Percentiles rank a stretch among this genome's conserved stretches.
phyloP scores from a whole-genome alignment of 345 rosid species.

The Nasturtium officinale region DNA sequence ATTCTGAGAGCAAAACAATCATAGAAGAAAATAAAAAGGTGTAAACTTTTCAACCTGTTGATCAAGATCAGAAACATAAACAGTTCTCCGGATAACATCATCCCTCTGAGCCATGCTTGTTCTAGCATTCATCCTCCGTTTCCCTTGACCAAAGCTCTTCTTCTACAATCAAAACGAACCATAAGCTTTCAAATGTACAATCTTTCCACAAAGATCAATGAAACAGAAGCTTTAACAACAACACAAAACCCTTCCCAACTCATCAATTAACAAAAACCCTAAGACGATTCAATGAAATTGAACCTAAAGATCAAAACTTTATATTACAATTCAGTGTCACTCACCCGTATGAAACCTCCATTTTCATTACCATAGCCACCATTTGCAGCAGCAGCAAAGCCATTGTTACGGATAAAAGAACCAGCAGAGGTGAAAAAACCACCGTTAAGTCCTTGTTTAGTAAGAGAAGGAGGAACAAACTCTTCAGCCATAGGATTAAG shows the following conservation, averaged over 20 bases:
- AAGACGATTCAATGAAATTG: constrained; percentile 23
- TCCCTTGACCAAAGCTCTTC: constrained; percentile 74
- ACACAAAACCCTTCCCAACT: neutral
- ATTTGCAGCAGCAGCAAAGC: constrained; percentile 26
- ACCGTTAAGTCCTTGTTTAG: constrained; percentile 46
- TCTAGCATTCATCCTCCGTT: constrained; percentile 65
- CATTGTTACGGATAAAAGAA: constrained; percentile 37
- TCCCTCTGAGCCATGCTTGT: constrained; percentile 91
- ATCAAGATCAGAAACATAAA: constrained; percentile 92
- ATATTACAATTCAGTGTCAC: neutral
- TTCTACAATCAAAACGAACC: constrained; percentile 51
- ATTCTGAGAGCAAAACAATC: constrained; percentile 7
- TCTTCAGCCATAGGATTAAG: constrained; percentile 95
- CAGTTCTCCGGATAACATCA: constrained; percentile 82
- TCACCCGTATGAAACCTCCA: constrained; percentile 59
- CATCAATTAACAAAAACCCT: constrained; percentile 16
- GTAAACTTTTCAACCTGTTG: constrained; percentile 61
- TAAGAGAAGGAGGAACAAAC: constrained; percentile 83
- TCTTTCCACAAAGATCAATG: neutral
- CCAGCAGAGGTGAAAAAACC: constrained; percentile 49
- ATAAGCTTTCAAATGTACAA: neutral
- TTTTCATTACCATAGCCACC: constrained; percentile 47
- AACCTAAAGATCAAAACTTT: neutral
- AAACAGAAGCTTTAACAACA: neutral
- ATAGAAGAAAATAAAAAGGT: neutral